Base-by-base conservation (phyloP, 2,329 filamentous ascomycete genomes). In the Cadophora sp. region DNA sequence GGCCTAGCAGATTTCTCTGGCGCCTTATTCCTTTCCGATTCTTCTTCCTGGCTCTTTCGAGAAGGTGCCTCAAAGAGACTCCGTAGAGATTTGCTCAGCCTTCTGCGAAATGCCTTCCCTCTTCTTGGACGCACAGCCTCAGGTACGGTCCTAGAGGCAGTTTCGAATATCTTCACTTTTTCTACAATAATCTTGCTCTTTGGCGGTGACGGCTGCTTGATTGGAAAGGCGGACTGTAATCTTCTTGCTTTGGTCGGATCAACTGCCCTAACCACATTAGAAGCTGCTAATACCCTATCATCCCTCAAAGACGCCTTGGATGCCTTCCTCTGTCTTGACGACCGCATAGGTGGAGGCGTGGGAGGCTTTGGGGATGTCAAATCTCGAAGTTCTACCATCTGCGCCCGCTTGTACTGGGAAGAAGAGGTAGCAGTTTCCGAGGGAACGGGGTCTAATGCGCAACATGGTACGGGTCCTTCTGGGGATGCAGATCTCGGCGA, bases 101-200 rank as follows among this genome's bases (percentile, higher is more conserved):
- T 71, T 61, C 65, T 68, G 1, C 68, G 53, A 68, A 66, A 68
- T 24, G 34, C 37, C n/a, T 58, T 71, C 34, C 40, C 27, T 63
- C 50, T 68, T 65, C 62, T 64, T 19, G 40, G 19, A 27, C 58
- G 68, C n/a, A 26, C 19, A 16, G 24, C 6, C 19, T 43, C 26
- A 26, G 62, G 9, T 31, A 24, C 19, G 26, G 34, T 51, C 37
- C 64, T 64, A 12, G 37, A 29, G 0, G 65, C 67, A 1, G 40
- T 62, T 53, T 76, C 75, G 40, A 76, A 77, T 1, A 74, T 65
- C 29, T 72, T 74, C 12, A 77, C 63, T 53, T 69, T 74, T 27
- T 77, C 75, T 22, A 56, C 72, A 43, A 77, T 73, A 8, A 62
- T n/a, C 11, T 69, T 66, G 46, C 68, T 73, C 19, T 63, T 71